Evolutionary conservation across 495 filamentous ascomycete species (phyloP), one percentile per base, ranked within the genome.

Genomic region (Wilcoxina mikolae): DNA sequence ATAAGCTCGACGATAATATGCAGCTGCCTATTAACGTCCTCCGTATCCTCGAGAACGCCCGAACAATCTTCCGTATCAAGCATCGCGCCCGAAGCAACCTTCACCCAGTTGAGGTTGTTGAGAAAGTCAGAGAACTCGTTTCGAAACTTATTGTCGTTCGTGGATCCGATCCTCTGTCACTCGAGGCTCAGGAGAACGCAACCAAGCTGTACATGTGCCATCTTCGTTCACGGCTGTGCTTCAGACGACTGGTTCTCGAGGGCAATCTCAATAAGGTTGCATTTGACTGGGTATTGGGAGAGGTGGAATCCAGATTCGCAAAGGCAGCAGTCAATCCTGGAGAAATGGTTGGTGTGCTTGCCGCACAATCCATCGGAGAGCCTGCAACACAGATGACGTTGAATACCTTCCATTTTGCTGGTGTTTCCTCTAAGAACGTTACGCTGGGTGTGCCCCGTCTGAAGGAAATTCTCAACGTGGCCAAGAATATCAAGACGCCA

Each of bases 371-470:
- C 24, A 96, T 99, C 68, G 91, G 91, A 73, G 91, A 99, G 68
- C 91, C 91, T 18, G 91, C 91, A 42, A 99, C 91, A 1, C 91
- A 99, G 72, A 99, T 99, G 91, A 99, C 91, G 0, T 70, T 99
- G 45, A 99, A 99, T 70, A 99, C 91, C 25, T 99, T 99, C 81
- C 91, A 99, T 77, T 96, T 99, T 71, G 87, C 91, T 69, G 91
- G 91, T 93, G 87, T 98, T 41, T 93, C 93, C 1, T 94, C 91
- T 22, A 99, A 99, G 81, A 99, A 96, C 75, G 87, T 96, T 47
- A 99, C 91, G 22, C 84, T 96, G 51, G 91, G 91, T 84, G 91
- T 99, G 23, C 91, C 91, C 45, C 89, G 91, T 78, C 76, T 99
- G 18, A 99, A 99, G 78, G 91, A 99, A 71, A 96, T 99, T 78